Percentiles rank a stretch among this genome's conserved stretches.
Conservation (phyloP, 2,329 filamentous ascomycete species). For the Delphinella strobiligena region DNA sequence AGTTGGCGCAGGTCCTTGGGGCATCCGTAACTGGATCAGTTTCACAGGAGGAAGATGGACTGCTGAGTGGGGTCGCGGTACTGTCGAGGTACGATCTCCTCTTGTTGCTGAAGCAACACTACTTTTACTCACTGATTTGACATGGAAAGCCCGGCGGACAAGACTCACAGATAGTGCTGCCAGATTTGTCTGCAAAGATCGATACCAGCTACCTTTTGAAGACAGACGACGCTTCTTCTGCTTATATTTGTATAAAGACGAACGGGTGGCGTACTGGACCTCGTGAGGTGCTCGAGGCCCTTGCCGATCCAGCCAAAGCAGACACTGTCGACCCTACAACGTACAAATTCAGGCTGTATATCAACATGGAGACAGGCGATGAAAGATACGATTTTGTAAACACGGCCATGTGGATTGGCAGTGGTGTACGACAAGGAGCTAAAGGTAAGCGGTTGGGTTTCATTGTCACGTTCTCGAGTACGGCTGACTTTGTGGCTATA, state of each 20-base stretch:
- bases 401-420: not conserved
- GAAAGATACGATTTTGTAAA: not conserved
- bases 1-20: not conserved
- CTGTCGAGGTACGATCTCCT: not conserved
- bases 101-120: no score
- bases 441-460: not conserved
- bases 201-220: not conserved
- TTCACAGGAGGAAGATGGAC: not conserved
- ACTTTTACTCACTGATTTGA: not conserved
- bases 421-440: not conserved
- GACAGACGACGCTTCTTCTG: not conserved
- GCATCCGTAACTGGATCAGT: not conserved
- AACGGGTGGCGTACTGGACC: not conserved
- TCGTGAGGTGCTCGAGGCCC: not conserved
- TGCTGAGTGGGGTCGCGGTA: not conserved
- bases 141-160: not conserved
- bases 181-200: not conserved
- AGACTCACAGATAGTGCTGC: not conserved
- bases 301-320: not conserved
- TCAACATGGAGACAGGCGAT: not conserved
- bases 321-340: not conserved
- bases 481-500: not conserved
- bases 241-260: not conserved
- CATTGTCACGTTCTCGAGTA: not conserved
- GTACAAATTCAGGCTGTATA: not conserved